Base-by-base conservation (phyloP, 2,329 filamentous ascomycete species). In the Rutstroemia sp. region DNA sequence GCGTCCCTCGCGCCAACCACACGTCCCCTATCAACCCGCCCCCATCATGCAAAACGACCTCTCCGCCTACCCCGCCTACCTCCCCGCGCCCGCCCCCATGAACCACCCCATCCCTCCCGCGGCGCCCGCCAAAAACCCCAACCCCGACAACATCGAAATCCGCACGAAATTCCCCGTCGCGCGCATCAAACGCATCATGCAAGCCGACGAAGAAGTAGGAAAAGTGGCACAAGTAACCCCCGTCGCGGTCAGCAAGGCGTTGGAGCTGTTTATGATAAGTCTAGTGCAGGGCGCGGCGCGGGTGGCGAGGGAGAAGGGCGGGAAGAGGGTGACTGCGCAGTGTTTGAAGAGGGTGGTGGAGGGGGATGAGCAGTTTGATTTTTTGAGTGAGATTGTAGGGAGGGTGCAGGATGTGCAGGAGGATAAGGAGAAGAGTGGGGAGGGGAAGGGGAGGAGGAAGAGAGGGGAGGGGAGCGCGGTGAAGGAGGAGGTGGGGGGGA, bases 181-280 rank as follows among this genome's bases (percentile, higher is more conserved):
- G 14, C 82, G 94, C 60, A 99, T 99, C 76, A 99, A 99, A 78
- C 85, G 94, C 51, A 97, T 99, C 67, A 97, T 99, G 94, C 94
- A 99, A 74, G 92, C 92, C 10, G 94, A 99, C 68, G 94, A 99
- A 69, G 94, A 99, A 70, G 92, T 99, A 0, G 94, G 94, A 60
- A 99, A 99, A 74, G 94, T 99, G 9, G 92, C 94, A 4, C 94
- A 99, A 73, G 94, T 97, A 60, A 96, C 94, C 0, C 92, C 92
- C 16, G 95, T 96, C 56, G 94, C 92, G 25, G 92, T 97, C 46
- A 84, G 89, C 64, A 96, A 96, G 76, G 94, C 94, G 16, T 79
- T 99, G 6, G 94, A 99, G 74, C 79, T 99, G 8, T 99, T 99
- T 71, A 99, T 99, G 94, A 90, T 97, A 61, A 86, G 89, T 44